These are phyloP conservation scores for Rhizoctonia solani DNA, from an alignment of 1,284 basidiomycete genomes.

Conservation along the genomic window DNA sequence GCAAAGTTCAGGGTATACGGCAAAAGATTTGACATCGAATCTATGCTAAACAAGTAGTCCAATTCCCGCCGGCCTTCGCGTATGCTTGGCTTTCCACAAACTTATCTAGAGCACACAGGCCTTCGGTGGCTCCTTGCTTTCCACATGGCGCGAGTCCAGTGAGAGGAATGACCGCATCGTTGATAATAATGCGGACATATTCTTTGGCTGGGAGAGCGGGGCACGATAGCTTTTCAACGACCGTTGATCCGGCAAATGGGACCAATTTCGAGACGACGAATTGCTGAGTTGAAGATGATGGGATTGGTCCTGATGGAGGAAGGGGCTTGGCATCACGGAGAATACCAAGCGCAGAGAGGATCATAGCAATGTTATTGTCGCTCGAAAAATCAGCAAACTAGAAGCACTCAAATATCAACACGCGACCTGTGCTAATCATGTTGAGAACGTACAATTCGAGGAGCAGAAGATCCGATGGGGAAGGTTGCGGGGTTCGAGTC, in stretches of 20 bases:
- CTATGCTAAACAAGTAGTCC: constrained; percentile 13
- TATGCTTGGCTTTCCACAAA: constrained; percentile 40
- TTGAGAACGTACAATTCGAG: constrained; percentile 28
- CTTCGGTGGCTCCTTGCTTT: constrained; percentile 27
- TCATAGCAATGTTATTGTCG: constrained; percentile 50
- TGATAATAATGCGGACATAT: constrained; percentile 42
- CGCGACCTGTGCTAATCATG: neutral
- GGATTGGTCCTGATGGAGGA: constrained; percentile 15
- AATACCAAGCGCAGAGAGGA: constrained; percentile 43
- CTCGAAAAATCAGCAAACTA: constrained; percentile 47
- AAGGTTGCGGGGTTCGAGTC: constrained; percentile 46
- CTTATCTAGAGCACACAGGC: constrained; percentile 40
- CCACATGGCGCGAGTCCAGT: constrained; percentile 35
- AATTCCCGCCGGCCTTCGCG: constrained; percentile 34
- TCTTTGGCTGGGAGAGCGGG: neutral
- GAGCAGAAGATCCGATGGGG: constrained; percentile 41
- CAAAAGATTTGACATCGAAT: too few species aligned
- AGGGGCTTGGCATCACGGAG: constrained; percentile 23
- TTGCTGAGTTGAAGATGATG: neutral
- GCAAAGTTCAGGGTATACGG: neutral
- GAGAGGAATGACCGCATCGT: constrained; percentile 41
- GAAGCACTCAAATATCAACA: neutral
- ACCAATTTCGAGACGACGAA: constrained; percentile 38
- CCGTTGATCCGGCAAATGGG: constrained; percentile 41
- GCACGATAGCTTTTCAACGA: constrained; percentile 39